Evolutionary conservation across 176 grass and related monocot genomes (phyloP).

Genomic region (Aegilops longissima): DNA sequence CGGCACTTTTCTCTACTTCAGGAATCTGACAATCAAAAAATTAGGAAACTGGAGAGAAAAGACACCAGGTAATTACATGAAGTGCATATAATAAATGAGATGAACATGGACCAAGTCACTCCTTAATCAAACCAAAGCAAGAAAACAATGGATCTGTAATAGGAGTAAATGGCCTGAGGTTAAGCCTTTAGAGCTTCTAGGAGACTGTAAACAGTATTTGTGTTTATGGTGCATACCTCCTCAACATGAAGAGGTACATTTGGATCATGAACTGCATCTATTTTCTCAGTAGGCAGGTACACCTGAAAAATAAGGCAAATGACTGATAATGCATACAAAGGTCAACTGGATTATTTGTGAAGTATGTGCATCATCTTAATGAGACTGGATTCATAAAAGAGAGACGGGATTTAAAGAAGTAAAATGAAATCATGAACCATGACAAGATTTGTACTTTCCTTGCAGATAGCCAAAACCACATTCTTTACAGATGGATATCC

Average conservation of each 20-base stretch:
- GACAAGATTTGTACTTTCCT: not conserved
- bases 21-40: conserved; percentile 40
- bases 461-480: not conserved
- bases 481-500: not conserved
- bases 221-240: conserved; percentile 38
- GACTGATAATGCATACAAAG: conserved; percentile 5
- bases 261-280: conserved; percentile 51
- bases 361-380: conserved; percentile 14
- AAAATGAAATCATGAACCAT: conserved; percentile 18
- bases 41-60: not conserved
- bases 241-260: conserved; percentile 48
- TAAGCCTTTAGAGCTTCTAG: not conserved
- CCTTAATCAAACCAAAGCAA: not conserved
- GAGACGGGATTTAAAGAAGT: not conserved
- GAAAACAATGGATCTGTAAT: not conserved
- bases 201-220: not conserved
- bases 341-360: not conserved
- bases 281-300: conserved; percentile 44
- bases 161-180: not conserved
- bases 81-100: not conserved
- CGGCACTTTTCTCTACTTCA: conserved; percentile 60
- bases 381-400: not conserved
- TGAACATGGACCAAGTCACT: not conserved
- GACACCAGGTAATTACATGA: not conserved
- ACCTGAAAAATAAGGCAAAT: conserved; percentile 43